phyloP scores from a whole-genome alignment of 768 basidiomycete species.

The Boletus subparvulus region DNA sequence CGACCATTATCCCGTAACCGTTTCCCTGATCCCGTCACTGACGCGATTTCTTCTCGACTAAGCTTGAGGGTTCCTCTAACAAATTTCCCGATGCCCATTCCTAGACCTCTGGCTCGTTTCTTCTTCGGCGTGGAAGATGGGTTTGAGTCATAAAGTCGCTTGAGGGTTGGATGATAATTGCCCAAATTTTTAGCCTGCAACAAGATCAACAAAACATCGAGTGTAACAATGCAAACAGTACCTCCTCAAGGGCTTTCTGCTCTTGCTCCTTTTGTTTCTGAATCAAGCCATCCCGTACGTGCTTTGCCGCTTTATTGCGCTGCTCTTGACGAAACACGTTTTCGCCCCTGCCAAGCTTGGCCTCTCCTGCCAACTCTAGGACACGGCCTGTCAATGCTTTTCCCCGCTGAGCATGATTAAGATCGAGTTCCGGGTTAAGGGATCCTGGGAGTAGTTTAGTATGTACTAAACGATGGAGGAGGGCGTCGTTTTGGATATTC shows the following conservation, averaged over 20 bases:
- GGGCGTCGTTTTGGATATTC: slow-evolving; percentile 73
- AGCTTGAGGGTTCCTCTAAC: slow-evolving; percentile 67
- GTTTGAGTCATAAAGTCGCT: slow-evolving; percentile 57
- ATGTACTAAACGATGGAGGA: slow-evolving; percentile 77
- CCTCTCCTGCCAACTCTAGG: slow-evolving; percentile 65
- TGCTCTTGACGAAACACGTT: slow-evolving; percentile 57
- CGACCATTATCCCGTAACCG: background rate
- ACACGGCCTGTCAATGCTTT: slow-evolving; percentile 79
- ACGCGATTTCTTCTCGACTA: slow-evolving; percentile 55
- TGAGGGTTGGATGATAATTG: slow-evolving; percentile 80
- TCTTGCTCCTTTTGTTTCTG: slow-evolving; percentile 60
- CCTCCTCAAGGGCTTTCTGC: slow-evolving; percentile 65
- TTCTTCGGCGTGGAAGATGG: slow-evolving; percentile 27
- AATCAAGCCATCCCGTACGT: slow-evolving; percentile 66
- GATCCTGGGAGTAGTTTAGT: slow-evolving; percentile 78
- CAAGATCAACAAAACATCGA: slow-evolving; percentile 7
- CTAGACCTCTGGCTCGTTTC: slow-evolving; percentile 63
- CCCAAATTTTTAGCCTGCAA: slow-evolving; percentile 77
- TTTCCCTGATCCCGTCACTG: slow-evolving; percentile 30
- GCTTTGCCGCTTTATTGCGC: slow-evolving; percentile 68
- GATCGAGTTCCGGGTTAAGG: slow-evolving; percentile 55
- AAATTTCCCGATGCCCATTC: slow-evolving; percentile 80
- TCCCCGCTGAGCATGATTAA: slow-evolving; percentile 64
- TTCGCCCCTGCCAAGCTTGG: slow-evolving; percentile 77
- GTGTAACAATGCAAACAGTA: slow-evolving; percentile 26